Base-by-base conservation (phyloP, 192 early-diverging fungal species). In the Gamsiella multidivaricata region DNA sequence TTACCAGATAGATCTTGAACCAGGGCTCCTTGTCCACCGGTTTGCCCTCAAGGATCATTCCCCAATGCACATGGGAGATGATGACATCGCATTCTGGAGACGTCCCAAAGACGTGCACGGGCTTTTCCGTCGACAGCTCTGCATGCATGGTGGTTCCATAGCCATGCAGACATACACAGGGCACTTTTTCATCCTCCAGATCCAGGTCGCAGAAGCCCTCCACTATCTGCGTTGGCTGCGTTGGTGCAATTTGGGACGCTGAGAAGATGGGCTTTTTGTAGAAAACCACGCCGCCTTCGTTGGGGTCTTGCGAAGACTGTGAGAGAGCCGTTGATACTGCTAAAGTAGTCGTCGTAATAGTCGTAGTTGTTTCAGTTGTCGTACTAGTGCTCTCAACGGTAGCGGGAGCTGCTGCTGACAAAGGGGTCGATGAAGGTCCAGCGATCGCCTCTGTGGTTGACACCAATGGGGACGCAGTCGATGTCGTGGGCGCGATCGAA, bases 41-140 rank as follows among this genome's bases (percentile, higher is more conserved):
- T 15, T 15, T 11, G 6, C 23, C 6, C 15, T 5, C 15, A 12
- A 42, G 23, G 32, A 39, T 9, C 26, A 7, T n/a, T 5, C 14
- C 7, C 71, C 71, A 75, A 46, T 75, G 71, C 0, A 3, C 11
- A 31, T 61, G 56, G 17, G 8, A 43, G 26, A 75, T 66, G 12
- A 54, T 65, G 6, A 50, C 34, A 28, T 75, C 63, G 37, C 62
- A 66, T 5, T 61, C 50, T 4, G 11, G 1, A 2, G 57, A 37
- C 5, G 50, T 75, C 12, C 71, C 71, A 32, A 75, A 61, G 4
- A 45, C 12, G 23, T 61, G 61, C 14, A 28, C 25, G 23, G n/a
- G 36, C 26, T 42, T 32, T 2, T 54, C 41, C 5, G 18, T 23
- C 36, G 12, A 26, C 29, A 75, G 46, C 6, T 61, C 49, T 0